Evolutionary conservation across 306 rosid species (phyloP), one percentile per base, ranked within the genome.

Genomic region (Inga leiocalycina): DNA sequence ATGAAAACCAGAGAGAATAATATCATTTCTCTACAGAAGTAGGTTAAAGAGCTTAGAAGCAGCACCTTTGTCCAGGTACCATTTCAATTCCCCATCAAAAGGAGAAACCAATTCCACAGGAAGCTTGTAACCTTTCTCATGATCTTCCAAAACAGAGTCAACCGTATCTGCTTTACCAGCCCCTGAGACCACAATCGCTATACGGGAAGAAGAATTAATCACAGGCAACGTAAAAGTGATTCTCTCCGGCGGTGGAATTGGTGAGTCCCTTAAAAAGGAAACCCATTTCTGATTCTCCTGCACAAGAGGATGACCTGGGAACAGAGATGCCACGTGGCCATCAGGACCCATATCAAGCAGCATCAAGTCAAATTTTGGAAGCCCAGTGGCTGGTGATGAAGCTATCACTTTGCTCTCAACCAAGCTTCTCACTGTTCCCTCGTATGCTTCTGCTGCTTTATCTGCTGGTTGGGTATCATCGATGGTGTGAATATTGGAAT

Each of bases 341-440:
- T 92, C 96, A 27, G 93, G 90, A 59, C 96, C 93, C 96, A 92
- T 87, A 24, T 92, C 92, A 11, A 92, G 82, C 44, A 92, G 90
- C 90, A 84, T 86, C 68, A 92, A 90, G 75, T 92, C 96, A 41
- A 90, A 88, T 84, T 90, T 92, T 20, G 96, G 96, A 76, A 90
- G 87, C 45, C 92, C 91, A 24, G 20, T 73, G 41, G 77, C 27
- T 39, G 77, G 62, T 49, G 82, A 78, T 61, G 93, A 88, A 59
- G 59, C 88, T 15, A 91, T 46, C 69, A 90, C 87, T 20, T 80
- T 78, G 75, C 9, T 82, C 45, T 73, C 80, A 11, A 84, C 86
- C 84, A 91, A 87, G 61, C 79, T 81, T 65, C 70, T 90, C 35
- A 91, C 84, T 77, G 85, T 68, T 49, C 87, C 76, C 75, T 85